phyloP scores from a whole-genome alignment of 2,329 filamentous ascomycete species.

The Pyrenophora teres region DNA sequence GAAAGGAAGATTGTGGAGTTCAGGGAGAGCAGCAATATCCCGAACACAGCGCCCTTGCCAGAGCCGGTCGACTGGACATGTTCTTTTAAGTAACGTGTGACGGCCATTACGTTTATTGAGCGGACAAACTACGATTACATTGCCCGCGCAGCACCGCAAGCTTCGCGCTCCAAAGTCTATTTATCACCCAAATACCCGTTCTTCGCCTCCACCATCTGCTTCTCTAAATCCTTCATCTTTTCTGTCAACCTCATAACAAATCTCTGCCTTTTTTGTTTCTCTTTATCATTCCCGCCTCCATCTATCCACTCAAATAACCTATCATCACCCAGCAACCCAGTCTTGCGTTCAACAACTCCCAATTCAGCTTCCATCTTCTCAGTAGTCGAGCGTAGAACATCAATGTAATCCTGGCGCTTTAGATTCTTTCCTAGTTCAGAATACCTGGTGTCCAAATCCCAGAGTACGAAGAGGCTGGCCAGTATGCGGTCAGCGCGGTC shows the following conservation, averaged over 20 bases:
- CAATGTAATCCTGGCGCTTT: constrained; percentile 3
- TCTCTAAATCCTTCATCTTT: constrained; percentile 3
- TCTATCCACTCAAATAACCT: constrained; percentile 5
- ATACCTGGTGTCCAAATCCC: constrained; percentile 1
- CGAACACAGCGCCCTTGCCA: constrained; percentile 32
- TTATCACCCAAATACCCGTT: not conserved
- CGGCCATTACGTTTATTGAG: not conserved
- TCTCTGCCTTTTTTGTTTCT: constrained; percentile 1
- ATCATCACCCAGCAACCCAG: constrained; percentile 3
- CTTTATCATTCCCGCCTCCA: not conserved
- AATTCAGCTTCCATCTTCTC: constrained; percentile 8
- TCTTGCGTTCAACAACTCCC: not conserved
- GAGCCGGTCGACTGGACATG: constrained; percentile 31
- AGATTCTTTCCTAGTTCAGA: not conserved
- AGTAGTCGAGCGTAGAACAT: not conserved
- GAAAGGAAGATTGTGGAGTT: constrained; percentile 39
- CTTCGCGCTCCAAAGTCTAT: not conserved
- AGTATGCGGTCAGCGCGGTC: constrained; percentile 4
- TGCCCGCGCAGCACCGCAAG: not conserved
- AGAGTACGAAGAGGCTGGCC: constrained; percentile 6
- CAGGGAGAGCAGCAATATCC: constrained; percentile 40
- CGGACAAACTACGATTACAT: not conserved
- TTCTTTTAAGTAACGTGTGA: constrained; percentile 15
- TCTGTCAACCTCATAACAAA: not conserved
- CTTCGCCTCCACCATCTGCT: constrained; percentile 2